Evolutionary conservation across 1,139 yeast species (phyloP), one percentile per base, ranked within the genome.

Genomic region (Debaryomyces fabryi): DNA sequence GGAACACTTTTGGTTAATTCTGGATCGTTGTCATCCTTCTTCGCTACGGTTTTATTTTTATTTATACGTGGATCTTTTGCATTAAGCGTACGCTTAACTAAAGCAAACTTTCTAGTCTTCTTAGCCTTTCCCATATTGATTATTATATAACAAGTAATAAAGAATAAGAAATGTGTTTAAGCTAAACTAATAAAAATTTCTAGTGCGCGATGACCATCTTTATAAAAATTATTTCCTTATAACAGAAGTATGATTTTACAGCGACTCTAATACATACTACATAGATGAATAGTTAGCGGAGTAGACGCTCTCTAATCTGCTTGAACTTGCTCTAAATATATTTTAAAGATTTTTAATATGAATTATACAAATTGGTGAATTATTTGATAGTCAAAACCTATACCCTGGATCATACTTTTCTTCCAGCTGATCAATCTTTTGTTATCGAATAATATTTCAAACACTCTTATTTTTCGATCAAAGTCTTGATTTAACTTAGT

Each of bases 61-160:
- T 71, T 77, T 68, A 84, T 67, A 56, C 93, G 76, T 30, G 83
- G 81, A 57, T 90, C 96, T 58, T 86, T 88, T 55, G 86, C 76
- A 52, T 83, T 82, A 50, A 91, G 71, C 40, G 91, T 82, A 52
- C 96, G 82, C 70, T 93, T 93, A 51, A 89, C 91, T 47, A 84
- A 81, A n/a, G 96, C 96, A 63, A 92, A 90, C 86, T 91, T 91
- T 79, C 98, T 83, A 20, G 98, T 93, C 74, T 92, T 93, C 74
- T 87, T 69, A 38, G 96, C 97, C 67, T 91, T 93, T 50, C 98
- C 99, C 99, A 93, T 93, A 46, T 32, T 56, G 42, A 30, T 23
- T 30, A 42, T 40, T 48, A 36, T 21, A 21, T 21, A 48, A 42
- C 48, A 50, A 44, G 53, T 37, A 42, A 40, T 39, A 37, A 45